Evolutionary conservation across 2,329 filamentous ascomycete species (phyloP).

Genomic region (Trichophyton benhamiae): DNA sequence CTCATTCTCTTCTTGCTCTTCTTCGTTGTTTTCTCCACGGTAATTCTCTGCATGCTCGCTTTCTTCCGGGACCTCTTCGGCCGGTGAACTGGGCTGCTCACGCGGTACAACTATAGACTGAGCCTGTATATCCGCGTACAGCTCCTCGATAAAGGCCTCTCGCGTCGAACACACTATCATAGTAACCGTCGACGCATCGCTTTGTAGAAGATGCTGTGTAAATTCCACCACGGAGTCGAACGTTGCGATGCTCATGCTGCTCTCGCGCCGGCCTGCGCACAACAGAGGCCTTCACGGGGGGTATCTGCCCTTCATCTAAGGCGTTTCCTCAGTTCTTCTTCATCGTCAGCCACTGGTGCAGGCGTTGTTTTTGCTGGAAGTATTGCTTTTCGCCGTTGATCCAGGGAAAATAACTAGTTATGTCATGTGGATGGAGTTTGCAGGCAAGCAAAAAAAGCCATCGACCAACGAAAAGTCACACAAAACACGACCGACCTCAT

Average conservation of each 20-base stretch:
- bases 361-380: not conserved
- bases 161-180: constrained; percentile 59
- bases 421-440: too few relatives aligned
- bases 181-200: constrained; percentile 47
- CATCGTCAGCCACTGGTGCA: not conserved
- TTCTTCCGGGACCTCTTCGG: not conserved
- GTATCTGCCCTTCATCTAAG: not conserved
- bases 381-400: not conserved
- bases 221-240: constrained; percentile 44
- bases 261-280: not conserved
- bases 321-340: not conserved
- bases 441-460: not conserved
- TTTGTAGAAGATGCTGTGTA: constrained; percentile 50
- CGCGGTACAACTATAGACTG: not conserved
- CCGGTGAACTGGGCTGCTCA: not conserved
- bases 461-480: not conserved
- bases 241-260: constrained; percentile 26
- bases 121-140: constrained; percentile 25
- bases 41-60: too few relatives aligned
- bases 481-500: too few relatives aligned
- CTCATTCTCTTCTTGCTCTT: not conserved
- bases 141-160: constrained; percentile 50
- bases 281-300: not conserved
- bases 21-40: not conserved
- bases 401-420: not conserved